Base-by-base conservation (phyloP, 2,329 filamentous ascomycete genomes). In the Ascosphaera apis region DNA sequence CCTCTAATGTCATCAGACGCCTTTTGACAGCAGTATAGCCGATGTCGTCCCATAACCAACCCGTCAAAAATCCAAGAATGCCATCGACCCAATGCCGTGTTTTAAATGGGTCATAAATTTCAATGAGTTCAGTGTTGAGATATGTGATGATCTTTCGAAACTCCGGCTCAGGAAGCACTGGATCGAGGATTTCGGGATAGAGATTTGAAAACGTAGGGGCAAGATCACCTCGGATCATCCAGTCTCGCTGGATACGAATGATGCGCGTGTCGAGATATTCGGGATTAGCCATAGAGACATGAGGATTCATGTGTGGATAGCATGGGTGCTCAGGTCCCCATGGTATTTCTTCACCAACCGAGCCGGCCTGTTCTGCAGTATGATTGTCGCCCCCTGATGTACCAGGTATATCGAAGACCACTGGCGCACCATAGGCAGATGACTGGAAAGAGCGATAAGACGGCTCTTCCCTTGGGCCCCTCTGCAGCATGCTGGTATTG, bases 261-360 rank as follows among this genome's bases (percentile, higher is more conserved):
- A 98, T 79, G 38, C 86, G 76, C 2, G 88, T 98, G 4, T 65
- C 72, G 33, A 65, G 56, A 48, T 81, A 81, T 43, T 91, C 72
- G 11, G 69, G 63, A 5, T 81, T 91, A 38, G 73, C 64, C 8
- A 79, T 51, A 0, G 84, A 74, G 4, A 93, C 86, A 53, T 98
- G 84, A 0, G 84, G 79, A 49, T 95, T 95, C 28, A 82, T 61
- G 50, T 95, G 88, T 34, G 88, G 88, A 51, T 76, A 95, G 54
- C 88, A 98, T 3, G 88, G 86, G 52, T 98, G 88, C 30, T 77
- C 72, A 11, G 84, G 83, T 0, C 88, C 86, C 88, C 88, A 98
- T 54, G 82, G 72, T 36, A 82, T 72, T 42, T 78, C 76, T 9
- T 45, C 51, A 11, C 47, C 47, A 28, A 51, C 48, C 4, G 19